Evolutionary conservation across 768 basidiomycete genomes (phyloP), one percentile per base, ranked within the genome.

Genomic region (Multifurca ochricompacta): DNA sequence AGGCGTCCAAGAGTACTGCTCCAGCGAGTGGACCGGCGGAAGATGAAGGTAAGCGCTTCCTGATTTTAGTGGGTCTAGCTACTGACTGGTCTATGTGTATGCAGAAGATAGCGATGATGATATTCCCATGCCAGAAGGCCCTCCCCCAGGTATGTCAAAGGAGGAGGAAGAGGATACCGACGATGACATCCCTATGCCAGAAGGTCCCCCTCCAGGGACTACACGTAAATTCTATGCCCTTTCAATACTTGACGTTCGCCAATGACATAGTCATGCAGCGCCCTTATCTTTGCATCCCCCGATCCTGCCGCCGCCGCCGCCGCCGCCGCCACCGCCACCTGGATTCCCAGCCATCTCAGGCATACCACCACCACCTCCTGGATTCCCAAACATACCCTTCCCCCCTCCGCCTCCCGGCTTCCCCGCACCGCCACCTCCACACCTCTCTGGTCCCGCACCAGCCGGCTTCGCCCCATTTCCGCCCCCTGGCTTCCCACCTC

Each of bases 161-260:
- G 36, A 59, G 7, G 60, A 56, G 44, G 53, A 59, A 16, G 58
- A 53, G 19, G 54, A 49, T 10, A 59, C 53, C 1, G 83, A 81
- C 28, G 80, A 87, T 42, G 85, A 83, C 63, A 76, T 86, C 49
- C 71, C 71, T 14, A 78, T 87, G 77, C 84, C 84, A 3, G 73
- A 74, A 36, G 85, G 82, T 1, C 78, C 78, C 48, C 84, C 83
- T 32, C 45, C 53, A 21, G 68, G 69, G 27, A 74, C 76, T 37
- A 67, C 49, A 30, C 46, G 60, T 59, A 36, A 46, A 48, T 56
- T 54, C 27, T 52, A 51, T 37, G 37, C 54, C 23, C 59, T 53
- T 19, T 67, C 66, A 19, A 69, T 69, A 40, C 65, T 65, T 16
- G 65, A 64, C 16, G 63, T 65, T 51, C 28, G 23, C 55, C 32